Percentiles rank a stretch among this genome's conserved stretches.
Conservation (phyloP, 352 stramenopile genomes). For the Pythium dissotocum region DNA sequence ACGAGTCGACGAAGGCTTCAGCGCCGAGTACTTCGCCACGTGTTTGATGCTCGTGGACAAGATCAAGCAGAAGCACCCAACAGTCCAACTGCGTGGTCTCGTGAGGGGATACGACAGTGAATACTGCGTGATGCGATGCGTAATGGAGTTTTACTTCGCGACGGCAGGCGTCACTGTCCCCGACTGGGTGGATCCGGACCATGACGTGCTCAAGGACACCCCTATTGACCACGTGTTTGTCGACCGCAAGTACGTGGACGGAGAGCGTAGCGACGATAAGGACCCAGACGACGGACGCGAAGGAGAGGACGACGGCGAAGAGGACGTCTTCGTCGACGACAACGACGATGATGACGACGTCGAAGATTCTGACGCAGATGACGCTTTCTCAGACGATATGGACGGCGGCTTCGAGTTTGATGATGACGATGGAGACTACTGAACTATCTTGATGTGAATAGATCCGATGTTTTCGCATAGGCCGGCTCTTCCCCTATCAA, state of each 20-base stretch:
- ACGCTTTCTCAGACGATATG: neutral
- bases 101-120: constrained; percentile 10
- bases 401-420: constrained; percentile 1
- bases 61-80: neutral
- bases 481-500: no score
- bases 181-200: neutral
- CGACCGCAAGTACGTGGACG: constrained; percentile 1
- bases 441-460: neutral
- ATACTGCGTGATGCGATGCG: constrained; percentile 1
- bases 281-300: neutral
- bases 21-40: constrained; percentile 12
- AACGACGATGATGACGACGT: constrained; percentile 87
- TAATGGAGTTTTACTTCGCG: constrained; percentile 12
- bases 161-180: neutral
- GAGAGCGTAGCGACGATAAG: neutral
- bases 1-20: constrained; percentile 4
- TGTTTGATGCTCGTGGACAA: neutral
- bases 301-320: neutral
- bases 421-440: neutral
- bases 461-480: no score
- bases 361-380: constrained; percentile 66
- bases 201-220: neutral
- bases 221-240: constrained; percentile 17
- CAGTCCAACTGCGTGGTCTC: neutral
- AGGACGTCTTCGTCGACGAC: constrained; percentile 52